Evolutionary conservation across 108 stramenopile genomes (phyloP).

Genomic region (Pseudonitzschia multiseries): DNA sequence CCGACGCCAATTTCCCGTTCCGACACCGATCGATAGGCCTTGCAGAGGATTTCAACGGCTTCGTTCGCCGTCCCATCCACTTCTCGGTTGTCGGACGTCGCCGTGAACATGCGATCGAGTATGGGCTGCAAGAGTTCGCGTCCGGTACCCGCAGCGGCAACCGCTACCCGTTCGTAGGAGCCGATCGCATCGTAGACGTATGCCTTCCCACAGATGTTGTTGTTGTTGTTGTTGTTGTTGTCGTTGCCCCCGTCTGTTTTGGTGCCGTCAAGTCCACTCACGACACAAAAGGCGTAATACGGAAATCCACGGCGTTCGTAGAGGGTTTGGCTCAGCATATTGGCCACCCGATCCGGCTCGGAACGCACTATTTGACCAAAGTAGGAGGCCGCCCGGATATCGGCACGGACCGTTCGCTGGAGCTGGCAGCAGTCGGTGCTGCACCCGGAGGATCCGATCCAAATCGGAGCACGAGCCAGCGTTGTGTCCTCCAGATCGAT

Average conservation of each 20-base stretch:
- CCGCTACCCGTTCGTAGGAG: constrained; percentile 79
- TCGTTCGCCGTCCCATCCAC: constrained; percentile 52
- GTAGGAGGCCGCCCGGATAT: constrained; percentile 47
- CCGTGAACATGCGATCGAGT: constrained; percentile 67
- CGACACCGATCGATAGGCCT: constrained; percentile 74
- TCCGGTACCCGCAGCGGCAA: constrained; percentile 77
- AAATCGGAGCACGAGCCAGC: constrained; percentile 34
- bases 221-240: too few relatives aligned
- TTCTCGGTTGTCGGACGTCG: constrained; percentile 6
- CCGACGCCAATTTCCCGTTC: constrained; percentile 86
- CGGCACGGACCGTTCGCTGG: constrained; percentile 53
- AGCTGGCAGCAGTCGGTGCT: constrained; percentile 76
- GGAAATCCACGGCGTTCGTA: constrained; percentile 78
- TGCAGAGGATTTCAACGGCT: constrained; percentile 54
- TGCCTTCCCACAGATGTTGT: constrained; percentile 27
- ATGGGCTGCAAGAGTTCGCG: constrained; percentile 80
- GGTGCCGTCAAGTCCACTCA: constrained; percentile 50
- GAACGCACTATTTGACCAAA: constrained; percentile 16
- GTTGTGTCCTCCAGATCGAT: constrained; percentile 10
- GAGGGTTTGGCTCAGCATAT: constrained; percentile 61
- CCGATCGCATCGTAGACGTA: constrained; percentile 90
- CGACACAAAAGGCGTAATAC: constrained; percentile 83
- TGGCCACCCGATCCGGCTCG: constrained; percentile 53
- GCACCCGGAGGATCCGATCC: constrained; percentile 77
- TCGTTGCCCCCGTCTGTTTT: background rate